Percentiles rank a stretch among this genome's conserved stretches.
Evolutionary conservation across 768 basidiomycete genomes (phyloP).

Genomic region (Agaricus blazei): DNA sequence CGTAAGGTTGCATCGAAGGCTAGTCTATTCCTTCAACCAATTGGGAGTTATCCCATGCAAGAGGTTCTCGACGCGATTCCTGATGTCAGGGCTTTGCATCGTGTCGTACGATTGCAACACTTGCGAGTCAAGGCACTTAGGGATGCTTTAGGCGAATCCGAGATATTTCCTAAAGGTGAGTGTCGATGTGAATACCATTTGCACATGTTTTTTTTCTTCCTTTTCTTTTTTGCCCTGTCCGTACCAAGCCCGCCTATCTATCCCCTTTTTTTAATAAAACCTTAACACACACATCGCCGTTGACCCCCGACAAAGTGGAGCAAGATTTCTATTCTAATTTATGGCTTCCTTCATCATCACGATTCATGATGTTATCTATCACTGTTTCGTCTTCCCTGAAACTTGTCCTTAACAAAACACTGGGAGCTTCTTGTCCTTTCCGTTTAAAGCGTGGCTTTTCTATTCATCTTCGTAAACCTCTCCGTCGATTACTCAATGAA

Average conservation of each 20-base stretch:
- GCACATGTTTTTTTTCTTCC: background rate
- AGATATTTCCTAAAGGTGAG: conserved; percentile 65
- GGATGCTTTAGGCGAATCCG: conserved; percentile 48
- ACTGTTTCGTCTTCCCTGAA: conserved; percentile 8
- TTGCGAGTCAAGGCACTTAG: conserved; percentile 49
- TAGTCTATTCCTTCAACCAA: conserved; percentile 54
- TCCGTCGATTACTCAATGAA: too few species aligned
- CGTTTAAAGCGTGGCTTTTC: too few species aligned
- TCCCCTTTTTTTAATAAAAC: background rate
- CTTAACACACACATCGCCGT: background rate
- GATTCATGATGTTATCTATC: background rate
- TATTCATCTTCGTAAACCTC: too few species aligned
- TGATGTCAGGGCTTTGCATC: conserved; percentile 58
- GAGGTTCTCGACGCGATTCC: conserved; percentile 48
- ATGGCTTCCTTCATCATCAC: background rate
- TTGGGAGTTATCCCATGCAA: conserved; percentile 47
- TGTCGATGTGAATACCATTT: background rate
- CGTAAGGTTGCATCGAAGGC: conserved; percentile 48
- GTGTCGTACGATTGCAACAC: conserved; percentile 54
- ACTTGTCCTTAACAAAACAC: too few species aligned
- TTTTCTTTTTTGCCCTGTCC: background rate
- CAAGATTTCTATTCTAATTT: background rate
- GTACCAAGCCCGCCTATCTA: background rate
- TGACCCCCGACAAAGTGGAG: background rate
- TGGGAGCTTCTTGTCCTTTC: too few species aligned